These are phyloP conservation scores for Colletotrichum musae DNA, from an alignment of 2,329 filamentous ascomycete genomes.

Conservation along the genomic window DNA sequence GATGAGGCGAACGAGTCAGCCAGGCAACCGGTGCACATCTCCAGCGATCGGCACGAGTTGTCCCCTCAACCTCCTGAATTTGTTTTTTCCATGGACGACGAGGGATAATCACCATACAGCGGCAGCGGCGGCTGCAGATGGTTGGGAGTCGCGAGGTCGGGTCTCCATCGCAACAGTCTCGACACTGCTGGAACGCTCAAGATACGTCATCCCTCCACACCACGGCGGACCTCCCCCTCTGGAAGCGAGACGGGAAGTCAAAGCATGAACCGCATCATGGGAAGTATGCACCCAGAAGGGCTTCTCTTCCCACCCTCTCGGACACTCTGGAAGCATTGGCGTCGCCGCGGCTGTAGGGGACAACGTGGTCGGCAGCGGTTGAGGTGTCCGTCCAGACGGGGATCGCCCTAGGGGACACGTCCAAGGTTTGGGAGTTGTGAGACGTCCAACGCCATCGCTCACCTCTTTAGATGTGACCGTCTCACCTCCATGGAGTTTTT, in stretches of 20 bases:
- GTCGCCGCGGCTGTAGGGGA: conserved; percentile 9
- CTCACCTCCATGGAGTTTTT: conserved; percentile 32
- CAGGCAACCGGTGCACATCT: not conserved
- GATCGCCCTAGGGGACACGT: conserved; percentile 6
- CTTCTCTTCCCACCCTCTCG: not conserved
- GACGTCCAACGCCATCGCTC: conserved; percentile 14
- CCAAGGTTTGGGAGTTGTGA: conserved; percentile 19
- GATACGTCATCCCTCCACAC: conserved; percentile 12
- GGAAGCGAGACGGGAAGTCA: conserved; percentile 19
- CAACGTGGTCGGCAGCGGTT: conserved; percentile 10
- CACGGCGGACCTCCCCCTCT: not conserved
- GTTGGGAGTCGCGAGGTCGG: not conserved
- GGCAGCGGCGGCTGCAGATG: not conserved
- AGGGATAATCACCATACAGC: too few relatives aligned
- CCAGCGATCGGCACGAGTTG: not conserved
- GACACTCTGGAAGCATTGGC: not conserved
- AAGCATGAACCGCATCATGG: conserved; percentile 9
- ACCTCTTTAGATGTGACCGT: conserved; percentile 23
- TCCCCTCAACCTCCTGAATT: conserved; percentile 15
- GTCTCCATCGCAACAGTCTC: conserved; percentile 15
- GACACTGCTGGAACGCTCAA: conserved; percentile 11
- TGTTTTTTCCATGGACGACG: not conserved
- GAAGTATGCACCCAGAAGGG: not conserved
- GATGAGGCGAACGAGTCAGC: conserved; percentile 24
- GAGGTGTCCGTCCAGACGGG: conserved; percentile 7